Conservation (phyloP, 768 basidiomycete species). For the Clitopilus hobsonii region DNA sequence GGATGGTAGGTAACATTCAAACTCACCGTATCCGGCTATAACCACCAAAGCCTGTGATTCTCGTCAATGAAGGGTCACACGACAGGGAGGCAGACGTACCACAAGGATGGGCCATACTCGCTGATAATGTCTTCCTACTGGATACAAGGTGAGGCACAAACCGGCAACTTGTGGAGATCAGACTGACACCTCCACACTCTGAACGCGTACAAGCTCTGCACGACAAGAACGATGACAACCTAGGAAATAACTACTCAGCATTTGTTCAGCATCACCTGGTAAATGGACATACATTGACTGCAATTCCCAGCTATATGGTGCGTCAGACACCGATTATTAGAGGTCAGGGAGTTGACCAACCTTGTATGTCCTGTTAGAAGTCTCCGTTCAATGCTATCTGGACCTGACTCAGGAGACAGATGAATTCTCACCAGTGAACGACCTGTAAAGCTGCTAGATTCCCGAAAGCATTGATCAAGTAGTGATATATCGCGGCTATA, state of each 20-base stretch:
- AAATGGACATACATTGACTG: conserved; percentile 13
- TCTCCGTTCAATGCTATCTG: too few relatives aligned
- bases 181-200: conserved; percentile 18
- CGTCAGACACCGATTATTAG: too few relatives aligned
- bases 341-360: too few relatives aligned
- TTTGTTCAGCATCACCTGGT: too few relatives aligned
- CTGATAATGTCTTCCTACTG: conserved; percentile 4
- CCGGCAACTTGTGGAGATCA: neutral
- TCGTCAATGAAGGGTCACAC: neutral
- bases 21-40: conserved; percentile 8
- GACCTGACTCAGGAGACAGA: too few relatives aligned
- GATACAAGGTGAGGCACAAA: neutral
- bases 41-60: neutral
- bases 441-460: conserved; percentile 10
- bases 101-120: conserved; percentile 6
- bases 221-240: conserved; percentile 15
- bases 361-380: neutral
- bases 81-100: neutral
- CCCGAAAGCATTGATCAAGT: conserved; percentile 20
- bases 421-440: conserved; percentile 11
- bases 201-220: conserved; percentile 15
- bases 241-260: neutral
- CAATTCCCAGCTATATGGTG: conserved; percentile 11
- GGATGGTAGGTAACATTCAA: neutral
- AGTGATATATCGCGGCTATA: conserved; percentile 22